phyloP scores from a whole-genome alignment of 768 basidiomycete genomes.

The Lentinula sp. region DNA sequence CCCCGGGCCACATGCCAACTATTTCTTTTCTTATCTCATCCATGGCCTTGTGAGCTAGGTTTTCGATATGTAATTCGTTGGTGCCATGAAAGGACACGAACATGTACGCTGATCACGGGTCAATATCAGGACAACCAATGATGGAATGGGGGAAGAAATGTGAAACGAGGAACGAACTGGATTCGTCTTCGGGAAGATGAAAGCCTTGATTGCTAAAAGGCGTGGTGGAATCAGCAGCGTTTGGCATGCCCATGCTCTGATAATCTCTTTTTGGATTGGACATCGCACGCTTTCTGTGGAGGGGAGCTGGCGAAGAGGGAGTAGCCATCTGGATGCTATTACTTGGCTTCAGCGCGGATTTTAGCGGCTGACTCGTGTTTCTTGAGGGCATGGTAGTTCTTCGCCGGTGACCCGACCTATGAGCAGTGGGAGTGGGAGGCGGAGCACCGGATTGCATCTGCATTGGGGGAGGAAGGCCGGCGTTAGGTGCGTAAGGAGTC shows the following conservation, averaged over 20 bases:
- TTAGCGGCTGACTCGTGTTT: not conserved
- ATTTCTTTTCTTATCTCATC: constrained; percentile 54
- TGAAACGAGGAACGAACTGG: not conserved
- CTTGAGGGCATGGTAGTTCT: constrained; percentile 21
- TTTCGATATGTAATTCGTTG: constrained; percentile 58
- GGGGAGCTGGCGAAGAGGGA: not conserved
- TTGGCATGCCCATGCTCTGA: not conserved
- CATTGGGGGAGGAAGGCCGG: constrained; percentile 9
- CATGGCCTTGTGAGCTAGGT: constrained; percentile 41
- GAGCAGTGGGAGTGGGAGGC: constrained; percentile 11
- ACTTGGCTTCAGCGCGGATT: not conserved
- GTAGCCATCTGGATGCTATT: not conserved
- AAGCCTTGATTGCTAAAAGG: not conserved
- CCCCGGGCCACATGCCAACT: constrained; percentile 64
- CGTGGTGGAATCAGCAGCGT: not conserved
- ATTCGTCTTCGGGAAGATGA: constrained; percentile 1
- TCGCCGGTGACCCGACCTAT: constrained; percentile 29
- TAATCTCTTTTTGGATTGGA: constrained; percentile 1
- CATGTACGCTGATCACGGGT: constrained; percentile 10
- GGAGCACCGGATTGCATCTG: constrained; percentile 15
- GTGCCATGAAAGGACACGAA: constrained; percentile 64
- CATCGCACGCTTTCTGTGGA: constrained; percentile 2
- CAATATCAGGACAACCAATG: not conserved
- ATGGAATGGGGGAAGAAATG: not conserved
- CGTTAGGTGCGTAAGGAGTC: constrained; percentile 22